phyloP scores from a whole-genome alignment of 2,329 filamentous ascomycete genomes.

The Diaporthe citri region DNA sequence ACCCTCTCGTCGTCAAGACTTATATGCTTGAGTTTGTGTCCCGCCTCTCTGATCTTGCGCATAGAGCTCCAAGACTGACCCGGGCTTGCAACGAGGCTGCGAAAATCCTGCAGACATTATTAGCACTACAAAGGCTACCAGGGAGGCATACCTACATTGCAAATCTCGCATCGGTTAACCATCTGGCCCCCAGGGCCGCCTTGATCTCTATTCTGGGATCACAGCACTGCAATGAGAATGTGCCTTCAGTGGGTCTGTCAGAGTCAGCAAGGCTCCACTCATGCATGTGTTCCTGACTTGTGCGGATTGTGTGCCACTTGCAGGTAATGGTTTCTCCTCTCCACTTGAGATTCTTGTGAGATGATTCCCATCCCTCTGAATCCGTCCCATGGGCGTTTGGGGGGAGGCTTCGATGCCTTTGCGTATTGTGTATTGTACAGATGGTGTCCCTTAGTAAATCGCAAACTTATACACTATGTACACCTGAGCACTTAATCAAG shows the following conservation, averaged over 20 bases:
- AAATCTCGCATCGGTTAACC: not conserved
- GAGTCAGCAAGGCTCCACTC: not conserved
- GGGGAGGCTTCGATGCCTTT: not conserved
- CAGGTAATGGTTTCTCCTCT: not conserved
- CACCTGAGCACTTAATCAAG: no score
- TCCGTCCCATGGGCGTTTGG: not conserved
- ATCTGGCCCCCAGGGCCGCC: not conserved
- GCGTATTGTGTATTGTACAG: not conserved
- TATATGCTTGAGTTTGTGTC: not conserved
- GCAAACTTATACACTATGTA: no score
- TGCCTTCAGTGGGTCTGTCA: not conserved
- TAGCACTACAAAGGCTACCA: not conserved
- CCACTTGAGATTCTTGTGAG: not conserved
- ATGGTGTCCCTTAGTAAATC: no score
- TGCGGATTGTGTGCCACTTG: not conserved
- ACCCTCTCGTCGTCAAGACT: not conserved
- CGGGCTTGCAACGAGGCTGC: not conserved
- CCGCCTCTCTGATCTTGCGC: not conserved
- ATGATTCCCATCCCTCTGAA: not conserved
- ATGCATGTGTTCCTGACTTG: not conserved
- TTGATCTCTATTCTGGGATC: not conserved
- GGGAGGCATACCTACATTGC: not conserved
- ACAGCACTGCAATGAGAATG: not conserved
- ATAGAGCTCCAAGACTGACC: constrained; percentile 7
- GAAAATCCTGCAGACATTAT: not conserved